These are phyloP conservation scores for Pseudocercospora fuligena DNA, from an alignment of 2,329 filamentous ascomycete genomes.

Conservation along the genomic window DNA sequence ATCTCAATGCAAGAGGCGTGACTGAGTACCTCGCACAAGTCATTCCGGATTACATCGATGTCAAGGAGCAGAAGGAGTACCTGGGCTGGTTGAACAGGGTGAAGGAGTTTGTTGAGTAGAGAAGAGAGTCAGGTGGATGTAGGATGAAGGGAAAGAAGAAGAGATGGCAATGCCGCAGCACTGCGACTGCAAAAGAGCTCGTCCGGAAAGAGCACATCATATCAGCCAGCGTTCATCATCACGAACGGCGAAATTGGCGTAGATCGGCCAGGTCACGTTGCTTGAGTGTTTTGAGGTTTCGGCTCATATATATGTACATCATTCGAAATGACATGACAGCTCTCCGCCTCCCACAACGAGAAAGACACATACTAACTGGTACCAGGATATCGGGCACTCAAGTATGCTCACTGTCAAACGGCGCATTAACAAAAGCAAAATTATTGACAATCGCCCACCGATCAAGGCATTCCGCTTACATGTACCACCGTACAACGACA, in stretches of 20 bases:
- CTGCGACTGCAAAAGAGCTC: neutral
- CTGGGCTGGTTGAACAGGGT: slow-evolving; percentile 83
- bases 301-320: slow-evolving; percentile 1
- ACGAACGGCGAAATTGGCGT: neutral
- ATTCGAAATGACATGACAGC: neutral
- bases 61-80: slow-evolving; percentile 99
- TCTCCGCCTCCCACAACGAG: neutral
- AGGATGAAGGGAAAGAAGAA: neutral
- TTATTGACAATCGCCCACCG: neutral
- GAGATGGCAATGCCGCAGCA: neutral
- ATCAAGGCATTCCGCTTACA: neutral
- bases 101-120: slow-evolving; percentile 78
- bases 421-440: neutral
- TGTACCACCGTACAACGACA: too few relatives aligned
- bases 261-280: neutral
- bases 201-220: neutral
- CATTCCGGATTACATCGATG: slow-evolving; percentile 93
- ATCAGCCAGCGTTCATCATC: neutral
- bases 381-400: neutral
- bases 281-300: neutral
- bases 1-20: slow-evolving; percentile 92
- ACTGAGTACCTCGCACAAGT: slow-evolving; percentile 85
- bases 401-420: neutral
- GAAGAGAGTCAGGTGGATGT: neutral
- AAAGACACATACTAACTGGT: too few relatives aligned